Base-by-base conservation (phyloP, 169 alveolate species). In the Eimeria zaria region DNA sequence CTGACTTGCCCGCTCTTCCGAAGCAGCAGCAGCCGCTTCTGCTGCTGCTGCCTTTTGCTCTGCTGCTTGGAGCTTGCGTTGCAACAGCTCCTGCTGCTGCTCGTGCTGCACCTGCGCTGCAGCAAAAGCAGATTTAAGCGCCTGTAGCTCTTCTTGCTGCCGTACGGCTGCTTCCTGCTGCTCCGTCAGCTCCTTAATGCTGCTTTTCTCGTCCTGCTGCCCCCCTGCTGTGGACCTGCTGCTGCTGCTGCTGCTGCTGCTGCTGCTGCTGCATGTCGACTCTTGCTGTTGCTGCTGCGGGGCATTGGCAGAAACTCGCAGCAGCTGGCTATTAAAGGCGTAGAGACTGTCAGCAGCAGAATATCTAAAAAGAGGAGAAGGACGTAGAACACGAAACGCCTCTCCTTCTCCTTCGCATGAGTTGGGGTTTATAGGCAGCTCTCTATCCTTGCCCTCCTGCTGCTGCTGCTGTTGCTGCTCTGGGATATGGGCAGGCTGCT, bases 61-160 rank as follows among this genome's bases (percentile, higher is more conserved):
- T 8, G 48, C 44, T 81, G 67, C 73, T 7, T 81, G 71, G 4
- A 48, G 48, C 46, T 53, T 81, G 51, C 90, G 90, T 73, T 81
- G 90, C 67, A 81, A 73, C 73, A 81, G 69, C 30, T n/a, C 51
- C 90, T 46, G 90, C 90, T 81, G 90, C 90, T 81, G 67, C 71
- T 81, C 71, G 51, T 81, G 90, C 48, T 51, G 90, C 90, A 53
- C 73, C 36, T 46, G 73, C 8, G 90, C 90, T 1, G 90, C 90
- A 81, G 90, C 90, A 46, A 81, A 27, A 1, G 90, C 90, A 12
- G 46, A 12, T 73, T 51, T 81, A 22, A 81, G 73, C 41, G 46
- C 36, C 71, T 46, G 67, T 18, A 81, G 44, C 69, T 81, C 73
- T 30, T 46, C 90, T 30, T 81, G 46, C 71, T 81, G 90, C 71